Evolutionary conservation across 2,329 filamentous ascomycete genomes (phyloP).

Genomic region (Aspergillus sergii): DNA sequence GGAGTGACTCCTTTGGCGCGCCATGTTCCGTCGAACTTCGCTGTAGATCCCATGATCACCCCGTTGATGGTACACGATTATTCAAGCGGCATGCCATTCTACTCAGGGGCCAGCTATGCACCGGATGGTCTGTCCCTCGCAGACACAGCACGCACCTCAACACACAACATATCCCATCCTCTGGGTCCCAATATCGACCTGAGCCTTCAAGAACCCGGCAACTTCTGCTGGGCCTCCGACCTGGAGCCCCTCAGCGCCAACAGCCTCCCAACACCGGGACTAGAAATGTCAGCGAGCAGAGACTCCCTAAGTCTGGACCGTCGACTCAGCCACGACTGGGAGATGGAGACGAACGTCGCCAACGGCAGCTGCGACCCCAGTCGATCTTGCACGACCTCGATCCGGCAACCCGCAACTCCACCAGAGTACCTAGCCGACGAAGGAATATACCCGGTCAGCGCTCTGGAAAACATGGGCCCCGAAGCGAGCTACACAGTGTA

Average conservation of each 20-base stretch:
- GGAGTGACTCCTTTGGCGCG: neutral
- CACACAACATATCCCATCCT: neutral
- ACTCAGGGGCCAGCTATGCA: neutral
- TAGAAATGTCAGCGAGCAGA: neutral
- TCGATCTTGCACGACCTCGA: slow-evolving; percentile 5
- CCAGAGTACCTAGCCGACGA: slow-evolving; percentile 1
- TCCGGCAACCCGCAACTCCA: slow-evolving; percentile 2
- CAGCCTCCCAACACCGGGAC: neutral
- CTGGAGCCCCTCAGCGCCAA: neutral
- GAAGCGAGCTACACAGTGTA: slow-evolving; percentile 7
- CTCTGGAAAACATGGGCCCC: neutral
- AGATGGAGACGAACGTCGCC: slow-evolving; percentile 10
- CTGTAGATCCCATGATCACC: neutral
- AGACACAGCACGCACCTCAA: neutral
- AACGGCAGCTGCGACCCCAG: slow-evolving; percentile 1
- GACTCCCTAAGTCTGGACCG: neutral
- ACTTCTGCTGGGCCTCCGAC: slow-evolving; percentile 16
- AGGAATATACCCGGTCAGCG: neutral
- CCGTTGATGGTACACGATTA: slow-evolving; percentile 2
- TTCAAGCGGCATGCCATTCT: slow-evolving; percentile 1
- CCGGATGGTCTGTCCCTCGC: neutral
- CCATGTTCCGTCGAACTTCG: neutral
- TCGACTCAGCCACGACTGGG: slow-evolving; percentile 14
- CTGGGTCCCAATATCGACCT: slow-evolving; percentile 1
- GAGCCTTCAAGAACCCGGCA: neutral